phyloP scores from a whole-genome alignment of 1,139 yeast genomes.

The Oligophagozyma castellii region DNA sequence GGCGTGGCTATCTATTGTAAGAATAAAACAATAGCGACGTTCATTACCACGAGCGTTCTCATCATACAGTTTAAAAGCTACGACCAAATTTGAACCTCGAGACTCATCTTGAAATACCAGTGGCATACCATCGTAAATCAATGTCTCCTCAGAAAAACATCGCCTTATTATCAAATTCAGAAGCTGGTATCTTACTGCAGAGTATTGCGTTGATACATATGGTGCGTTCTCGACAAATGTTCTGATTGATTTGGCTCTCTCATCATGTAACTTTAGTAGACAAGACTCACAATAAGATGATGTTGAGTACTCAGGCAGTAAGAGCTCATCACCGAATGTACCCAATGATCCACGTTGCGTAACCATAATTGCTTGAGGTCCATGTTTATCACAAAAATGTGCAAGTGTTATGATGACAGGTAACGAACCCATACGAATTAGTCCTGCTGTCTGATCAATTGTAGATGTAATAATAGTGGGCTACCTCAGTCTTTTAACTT shows the following conservation, averaged over 20 bases:
- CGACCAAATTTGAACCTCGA: conserved; percentile 54
- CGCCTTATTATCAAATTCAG: conserved; percentile 38
- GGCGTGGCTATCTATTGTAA: conserved; percentile 45
- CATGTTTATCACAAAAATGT: conserved; percentile 80
- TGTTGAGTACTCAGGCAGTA: conserved; percentile 23
- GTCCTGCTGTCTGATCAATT: no score
- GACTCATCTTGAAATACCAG: conserved; percentile 56
- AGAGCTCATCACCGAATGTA: conserved; percentile 14
- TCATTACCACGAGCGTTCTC: conserved; percentile 68
- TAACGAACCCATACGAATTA: no score
- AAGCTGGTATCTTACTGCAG: conserved; percentile 30
- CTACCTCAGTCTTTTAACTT: no score
- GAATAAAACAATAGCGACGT: conserved; percentile 53
- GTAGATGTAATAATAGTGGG: no score
- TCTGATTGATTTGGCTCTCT: conserved; percentile 10
- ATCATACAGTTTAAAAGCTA: conserved; percentile 57
- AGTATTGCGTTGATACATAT: conserved; percentile 48
- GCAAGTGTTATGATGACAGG: conserved; percentile 59
- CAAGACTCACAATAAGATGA: conserved; percentile 50
- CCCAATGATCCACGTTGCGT: conserved; percentile 35
- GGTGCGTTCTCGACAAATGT: conserved; percentile 10
- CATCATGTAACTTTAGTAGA: conserved; percentile 34
- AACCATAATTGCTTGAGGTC: conserved; percentile 65
- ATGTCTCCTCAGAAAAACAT: conserved; percentile 60
- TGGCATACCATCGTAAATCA: conserved; percentile 52